A percentile compares a stretch with the other conserved stretches of the same genome.
Conservation (phyloP, 1,139 yeast genomes). For the Diutina catenulata region DNA sequence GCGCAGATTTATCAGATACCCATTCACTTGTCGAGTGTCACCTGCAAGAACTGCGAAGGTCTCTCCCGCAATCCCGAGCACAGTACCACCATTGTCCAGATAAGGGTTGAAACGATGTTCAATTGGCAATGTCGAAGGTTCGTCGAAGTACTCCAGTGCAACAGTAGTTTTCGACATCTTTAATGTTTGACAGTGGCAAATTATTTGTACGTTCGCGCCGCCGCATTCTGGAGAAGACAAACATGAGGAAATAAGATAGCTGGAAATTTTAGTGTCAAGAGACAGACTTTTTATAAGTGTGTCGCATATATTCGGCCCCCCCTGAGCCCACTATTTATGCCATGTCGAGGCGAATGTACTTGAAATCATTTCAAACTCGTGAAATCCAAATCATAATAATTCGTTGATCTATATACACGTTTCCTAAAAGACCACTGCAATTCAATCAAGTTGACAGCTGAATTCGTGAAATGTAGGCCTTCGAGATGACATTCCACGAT, state of each 20-base stretch:
- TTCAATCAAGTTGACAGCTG: slow-evolving; percentile 20
- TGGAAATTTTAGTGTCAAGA: too few relatives aligned
- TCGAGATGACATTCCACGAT: slow-evolving; percentile 79
- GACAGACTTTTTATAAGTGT: too few relatives aligned
- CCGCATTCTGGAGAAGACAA: too few relatives aligned
- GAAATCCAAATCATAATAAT: too few relatives aligned
- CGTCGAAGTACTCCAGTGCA: slow-evolving; percentile 51
- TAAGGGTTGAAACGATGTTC: slow-evolving; percentile 95
- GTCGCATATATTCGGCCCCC: too few relatives aligned
- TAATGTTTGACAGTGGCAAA: slow-evolving; percentile 1
- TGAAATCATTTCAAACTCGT: too few relatives aligned
- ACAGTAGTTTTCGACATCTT: slow-evolving; percentile 20
- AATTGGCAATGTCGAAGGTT: slow-evolving; percentile 49
- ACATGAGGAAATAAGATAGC: too few relatives aligned
- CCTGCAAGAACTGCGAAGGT: slow-evolving; percentile 97
- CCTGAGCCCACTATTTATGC: too few relatives aligned
- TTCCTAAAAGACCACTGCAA: neutral
- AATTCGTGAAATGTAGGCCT: slow-evolving; percentile 63
- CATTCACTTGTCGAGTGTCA: slow-evolving; percentile 92
- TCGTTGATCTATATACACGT: too few relatives aligned
- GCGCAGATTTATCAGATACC: slow-evolving; percentile 87
- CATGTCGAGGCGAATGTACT: too few relatives aligned
- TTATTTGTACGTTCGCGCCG: too few relatives aligned
- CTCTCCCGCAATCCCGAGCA: slow-evolving; percentile 93
- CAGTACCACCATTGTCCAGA: slow-evolving; percentile 95